phyloP scores from a whole-genome alignment of 495 filamentous ascomycete species.

The Xylaria curta region DNA sequence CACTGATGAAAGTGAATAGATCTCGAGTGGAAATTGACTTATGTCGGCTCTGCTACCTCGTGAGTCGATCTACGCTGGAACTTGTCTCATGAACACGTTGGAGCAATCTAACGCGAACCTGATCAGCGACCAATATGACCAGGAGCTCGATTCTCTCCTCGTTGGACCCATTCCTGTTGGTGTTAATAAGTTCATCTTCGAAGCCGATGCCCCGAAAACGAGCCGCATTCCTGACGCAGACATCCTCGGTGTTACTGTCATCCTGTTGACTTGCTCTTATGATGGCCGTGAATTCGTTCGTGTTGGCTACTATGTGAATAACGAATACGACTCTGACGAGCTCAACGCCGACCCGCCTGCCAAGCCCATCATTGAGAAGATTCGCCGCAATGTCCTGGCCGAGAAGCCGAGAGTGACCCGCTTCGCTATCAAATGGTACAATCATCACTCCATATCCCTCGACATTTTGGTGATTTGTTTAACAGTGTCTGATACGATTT shows the following conservation, averaged over 20 bases:
- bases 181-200: slow-evolving; percentile 98
- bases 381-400: slow-evolving; percentile 88
- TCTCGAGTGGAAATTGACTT: slow-evolving; percentile 98
- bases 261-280: slow-evolving; percentile 95
- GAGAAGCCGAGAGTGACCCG: slow-evolving; percentile 97
- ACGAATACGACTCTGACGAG: slow-evolving; percentile 94
- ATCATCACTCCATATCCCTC: slow-evolving; percentile 6
- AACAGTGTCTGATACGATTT: slow-evolving; percentile 31
- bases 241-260: slow-evolving; percentile 95
- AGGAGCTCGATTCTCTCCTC: slow-evolving; percentile 95
- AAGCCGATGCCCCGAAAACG: slow-evolving; percentile 89
- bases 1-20: slow-evolving; percentile 58
- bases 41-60: slow-evolving; percentile 97
- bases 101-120: slow-evolving; percentile 32
- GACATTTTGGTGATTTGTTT: neutral
- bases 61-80: slow-evolving; percentile 53
- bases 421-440: slow-evolving; percentile 99
- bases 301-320: slow-evolving; percentile 99
- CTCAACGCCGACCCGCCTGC: slow-evolving; percentile 84
- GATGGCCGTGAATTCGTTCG: slow-evolving; percentile 96
- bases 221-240: slow-evolving; percentile 90
- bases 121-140: slow-evolving; percentile 88
- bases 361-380: slow-evolving; percentile 89
- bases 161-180: slow-evolving; percentile 96
- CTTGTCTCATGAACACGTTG: neutral